These are phyloP conservation scores for Panaeolus cyanescens DNA, from an alignment of 768 basidiomycete genomes.

Conservation along the genomic window DNA sequence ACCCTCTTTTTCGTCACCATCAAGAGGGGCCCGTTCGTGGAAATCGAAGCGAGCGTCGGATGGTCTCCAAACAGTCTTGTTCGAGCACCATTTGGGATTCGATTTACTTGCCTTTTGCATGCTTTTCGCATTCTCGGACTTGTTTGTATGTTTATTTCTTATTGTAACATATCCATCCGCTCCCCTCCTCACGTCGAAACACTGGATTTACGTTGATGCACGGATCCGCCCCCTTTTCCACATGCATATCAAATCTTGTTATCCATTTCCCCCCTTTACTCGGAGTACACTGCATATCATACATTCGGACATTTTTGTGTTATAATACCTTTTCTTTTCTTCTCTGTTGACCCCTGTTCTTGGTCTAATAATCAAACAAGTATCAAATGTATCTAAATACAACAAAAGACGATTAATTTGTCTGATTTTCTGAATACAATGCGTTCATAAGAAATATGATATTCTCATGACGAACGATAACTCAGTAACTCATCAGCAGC, in stretches of 20 bases:
- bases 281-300: constrained; percentile 1
- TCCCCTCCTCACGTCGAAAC: constrained; percentile 13
- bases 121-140: not conserved
- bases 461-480: constrained; percentile 27
- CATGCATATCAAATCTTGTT: not conserved
- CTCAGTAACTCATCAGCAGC: constrained; percentile 62
- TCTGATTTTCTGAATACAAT: constrained; percentile 15
- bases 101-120: too few relatives aligned
- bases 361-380: constrained; percentile 9
- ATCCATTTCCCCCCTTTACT: not conserved
- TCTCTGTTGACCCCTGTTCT: constrained; percentile 7
- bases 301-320: constrained; percentile 13
- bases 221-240: not conserved
- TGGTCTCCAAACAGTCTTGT: not conserved
- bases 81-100: not conserved
- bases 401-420: constrained; percentile 16
- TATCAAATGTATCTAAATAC: constrained; percentile 5
- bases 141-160: constrained; percentile 29
- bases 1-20: not conserved
- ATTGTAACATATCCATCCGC: constrained; percentile 22
- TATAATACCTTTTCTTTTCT: constrained; percentile 17
- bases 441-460: too few relatives aligned
- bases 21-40: not conserved
- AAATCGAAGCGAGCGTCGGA: not conserved
- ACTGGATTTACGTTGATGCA: constrained; percentile 10